phyloP scores from a whole-genome alignment of 1,139 yeast species.

The Hyphopichia buzzinii region DNA sequence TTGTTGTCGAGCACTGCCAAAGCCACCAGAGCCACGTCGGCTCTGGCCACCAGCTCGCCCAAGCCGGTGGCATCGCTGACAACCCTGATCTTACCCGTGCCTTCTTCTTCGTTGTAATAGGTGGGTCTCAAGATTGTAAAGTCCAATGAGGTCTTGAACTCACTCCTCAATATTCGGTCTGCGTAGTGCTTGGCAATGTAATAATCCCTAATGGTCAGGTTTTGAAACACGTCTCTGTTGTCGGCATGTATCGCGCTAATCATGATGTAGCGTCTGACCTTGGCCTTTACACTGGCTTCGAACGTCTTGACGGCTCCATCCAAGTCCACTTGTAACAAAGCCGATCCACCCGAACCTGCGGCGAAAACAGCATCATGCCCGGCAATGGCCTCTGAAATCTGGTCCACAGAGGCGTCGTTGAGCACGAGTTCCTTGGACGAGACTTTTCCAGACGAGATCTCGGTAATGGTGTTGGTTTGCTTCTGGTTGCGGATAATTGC shows the following conservation, averaged over 20 bases:
- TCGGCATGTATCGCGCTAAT: conserved; percentile 59
- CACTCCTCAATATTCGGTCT: conserved; percentile 42
- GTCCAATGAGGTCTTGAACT: conserved; percentile 34
- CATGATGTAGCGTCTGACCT: conserved; percentile 47
- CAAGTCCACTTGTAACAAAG: conserved; percentile 54
- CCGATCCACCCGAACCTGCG: conserved; percentile 64
- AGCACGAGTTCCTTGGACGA: conserved; percentile 37
- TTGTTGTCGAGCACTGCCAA: conserved; percentile 18
- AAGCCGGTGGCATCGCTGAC: conserved; percentile 10
- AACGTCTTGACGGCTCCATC: conserved; percentile 61
- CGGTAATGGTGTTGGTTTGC: conserved; percentile 37
- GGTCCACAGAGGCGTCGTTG: conserved; percentile 27
- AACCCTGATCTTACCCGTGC: conserved; percentile 36
- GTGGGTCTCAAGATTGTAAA: conserved; percentile 57
- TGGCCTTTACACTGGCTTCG: conserved; percentile 52
- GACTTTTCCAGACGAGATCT: conserved; percentile 27
- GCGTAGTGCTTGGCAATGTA: conserved; percentile 58
- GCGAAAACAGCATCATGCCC: conserved; percentile 59
- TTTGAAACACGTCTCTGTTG: conserved; percentile 34
- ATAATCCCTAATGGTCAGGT: conserved; percentile 32
- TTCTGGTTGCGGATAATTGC: conserved; percentile 51
- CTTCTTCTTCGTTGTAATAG: conserved; percentile 32
- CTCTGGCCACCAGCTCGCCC: conserved; percentile 21
- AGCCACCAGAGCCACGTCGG: conserved; percentile 30
- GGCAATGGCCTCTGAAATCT: conserved; percentile 35